Evolutionary conservation across 805 yeast genomes (phyloP).

Genomic region (Monosporozyma yasuniensis): DNA sequence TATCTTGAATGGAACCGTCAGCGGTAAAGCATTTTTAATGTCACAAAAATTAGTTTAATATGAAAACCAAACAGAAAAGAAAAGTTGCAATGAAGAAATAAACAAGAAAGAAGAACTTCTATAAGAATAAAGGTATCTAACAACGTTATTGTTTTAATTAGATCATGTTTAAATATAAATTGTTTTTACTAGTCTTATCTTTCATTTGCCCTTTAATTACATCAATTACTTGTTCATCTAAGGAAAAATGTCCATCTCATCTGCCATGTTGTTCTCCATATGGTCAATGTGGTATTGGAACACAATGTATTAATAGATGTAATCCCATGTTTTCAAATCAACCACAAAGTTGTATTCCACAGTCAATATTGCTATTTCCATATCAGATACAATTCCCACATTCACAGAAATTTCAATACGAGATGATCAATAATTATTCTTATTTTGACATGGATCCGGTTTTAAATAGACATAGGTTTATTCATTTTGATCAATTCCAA

Average conservation of each 20-base stretch:
- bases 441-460: neutral
- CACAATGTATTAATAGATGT: slow-evolving; percentile 77
- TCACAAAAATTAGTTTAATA: no score
- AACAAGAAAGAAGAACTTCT: neutral
- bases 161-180: neutral
- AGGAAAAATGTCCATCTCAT: slow-evolving; percentile 53
- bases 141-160: no score
- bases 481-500: slow-evolving; percentile 23
- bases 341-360: slow-evolving; percentile 65
- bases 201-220: neutral
- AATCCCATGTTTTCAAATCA: slow-evolving; percentile 65
- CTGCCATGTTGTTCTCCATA: slow-evolving; percentile 84
- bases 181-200: neutral
- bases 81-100: no score
- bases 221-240: slow-evolving; percentile 13
- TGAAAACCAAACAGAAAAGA: no score
- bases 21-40: no score
- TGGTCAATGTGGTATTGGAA: slow-evolving; percentile 75
- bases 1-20: no score
- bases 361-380: slow-evolving; percentile 35
- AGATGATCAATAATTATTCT: neutral
- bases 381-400: neutral
- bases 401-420: neutral
- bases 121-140: neutral
- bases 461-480: slow-evolving; percentile 5